Base-by-base conservation (phyloP, 257 asterid species). In the Nicotiana attenuata region DNA sequence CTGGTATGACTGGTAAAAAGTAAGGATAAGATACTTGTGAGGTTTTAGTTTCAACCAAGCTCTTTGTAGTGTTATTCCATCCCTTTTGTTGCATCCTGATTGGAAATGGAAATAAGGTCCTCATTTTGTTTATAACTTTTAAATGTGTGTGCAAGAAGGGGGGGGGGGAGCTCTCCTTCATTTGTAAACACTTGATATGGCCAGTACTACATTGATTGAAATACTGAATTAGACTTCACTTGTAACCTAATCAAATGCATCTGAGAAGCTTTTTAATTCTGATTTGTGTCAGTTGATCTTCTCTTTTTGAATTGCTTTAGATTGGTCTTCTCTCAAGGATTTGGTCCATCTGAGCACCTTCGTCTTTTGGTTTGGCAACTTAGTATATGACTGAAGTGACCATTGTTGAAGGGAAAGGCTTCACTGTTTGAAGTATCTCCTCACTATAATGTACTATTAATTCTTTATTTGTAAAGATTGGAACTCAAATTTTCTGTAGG, bases 1-100 rank as follows among this genome's bases (percentile, higher is more conserved):
- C 95, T 47, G 95, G 95, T 22, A 85, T 92, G 92, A 88, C 96
- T 31, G 97, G 98, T 82, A 94, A 90, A 85, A 92, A 90, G 41
- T 82, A 87, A 82, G 82, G 66, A 28, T 9, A 41, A 10, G 41
- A 65, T 47, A 38, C 19, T 78, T 78, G 68, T 75, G 64, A 50
- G 29, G 35, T 28, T 77, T 29, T 31, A 6, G 63, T 73, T 69
- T 22, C 24, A 15, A 50, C 61, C 61, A 73, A 26, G 61, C 41
- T 22, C 41, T 35, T 73, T 47, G 7, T 71, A 71, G 78, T n/a
- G 24, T 73, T 45, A 60, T 78, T 4, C 67, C 68, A 45, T 45
- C 45, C 56, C 59, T 47, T 20, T 76, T 22, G 28, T 78, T 5
- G 80, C 67, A 24, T 78, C 78, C 5, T 33, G 81, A 82, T 61